These are phyloP conservation scores for Cicer yamashitae DNA, from an alignment of 306 rosid genomes.

Conservation along the genomic window DNA sequence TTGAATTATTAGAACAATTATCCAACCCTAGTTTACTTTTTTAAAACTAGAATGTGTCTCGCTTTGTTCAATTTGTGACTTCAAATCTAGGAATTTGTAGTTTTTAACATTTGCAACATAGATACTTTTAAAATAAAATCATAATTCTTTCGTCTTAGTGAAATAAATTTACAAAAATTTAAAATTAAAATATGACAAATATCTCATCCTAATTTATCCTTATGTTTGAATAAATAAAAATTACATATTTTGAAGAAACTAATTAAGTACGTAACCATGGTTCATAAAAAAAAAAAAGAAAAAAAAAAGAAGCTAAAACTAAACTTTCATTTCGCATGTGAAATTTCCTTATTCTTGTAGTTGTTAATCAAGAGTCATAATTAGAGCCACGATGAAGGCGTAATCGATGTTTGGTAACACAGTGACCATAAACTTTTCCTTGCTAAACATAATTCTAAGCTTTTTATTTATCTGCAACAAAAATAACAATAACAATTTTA, in stretches of 20 bases:
- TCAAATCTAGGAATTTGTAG: neutral
- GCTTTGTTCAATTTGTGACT: conserved; percentile 19
- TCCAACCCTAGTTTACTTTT: neutral
- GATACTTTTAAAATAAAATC: too few species aligned
- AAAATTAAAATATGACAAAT: too few species aligned
- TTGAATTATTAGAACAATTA: neutral
- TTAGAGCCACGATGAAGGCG: conserved; percentile 54
- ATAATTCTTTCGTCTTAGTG: too few species aligned
- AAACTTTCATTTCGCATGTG: neutral
- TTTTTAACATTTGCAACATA: neutral
- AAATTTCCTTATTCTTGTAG: neutral
- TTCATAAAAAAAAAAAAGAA: too few species aligned
- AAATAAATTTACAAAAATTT: too few species aligned
- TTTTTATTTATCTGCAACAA: conserved; percentile 52
- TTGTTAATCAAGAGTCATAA: conserved; percentile 41
- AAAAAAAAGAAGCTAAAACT: neutral
- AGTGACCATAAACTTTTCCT: conserved; percentile 48
- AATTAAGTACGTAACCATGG: neutral
- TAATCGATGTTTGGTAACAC: conserved; percentile 53
- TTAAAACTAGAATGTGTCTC: conserved; percentile 2
- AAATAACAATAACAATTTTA: neutral
- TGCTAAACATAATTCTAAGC: conserved; percentile 34
- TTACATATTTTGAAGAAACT: neutral
- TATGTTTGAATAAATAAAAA: neutral
- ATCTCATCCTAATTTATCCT: too few species aligned